These are phyloP conservation scores for Gymnopilus junonius DNA, from an alignment of 768 basidiomycete species.

Conservation along the genomic window DNA sequence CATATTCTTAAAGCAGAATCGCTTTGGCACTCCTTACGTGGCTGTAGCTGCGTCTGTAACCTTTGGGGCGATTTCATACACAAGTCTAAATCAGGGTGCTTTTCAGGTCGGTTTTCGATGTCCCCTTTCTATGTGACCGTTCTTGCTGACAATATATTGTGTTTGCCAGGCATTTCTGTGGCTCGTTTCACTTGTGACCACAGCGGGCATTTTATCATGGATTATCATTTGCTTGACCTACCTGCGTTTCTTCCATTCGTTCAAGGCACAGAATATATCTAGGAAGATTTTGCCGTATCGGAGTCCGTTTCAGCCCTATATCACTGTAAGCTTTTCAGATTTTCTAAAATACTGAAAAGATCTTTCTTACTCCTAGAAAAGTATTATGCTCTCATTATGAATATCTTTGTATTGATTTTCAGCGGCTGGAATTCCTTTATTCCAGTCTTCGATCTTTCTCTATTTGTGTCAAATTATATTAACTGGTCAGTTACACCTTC, in stretches of 20 bases:
- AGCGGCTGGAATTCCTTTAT: slow-evolving; percentile 35
- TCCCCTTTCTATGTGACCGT: background rate
- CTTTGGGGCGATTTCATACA: slow-evolving; percentile 31
- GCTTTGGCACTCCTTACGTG: slow-evolving; percentile 34
- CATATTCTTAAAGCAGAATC: slow-evolving; percentile 34
- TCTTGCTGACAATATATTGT: background rate
- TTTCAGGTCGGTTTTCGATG: slow-evolving; percentile 21
- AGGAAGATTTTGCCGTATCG: slow-evolving; percentile 37
- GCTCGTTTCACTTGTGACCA: slow-evolving; percentile 34
- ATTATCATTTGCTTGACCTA: slow-evolving; percentile 33
- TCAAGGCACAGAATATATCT: slow-evolving; percentile 34
- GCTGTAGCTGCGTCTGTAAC: slow-evolving; percentile 28
- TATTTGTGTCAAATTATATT: slow-evolving; percentile 34
- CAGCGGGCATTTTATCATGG: slow-evolving; percentile 36
- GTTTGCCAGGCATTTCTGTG: slow-evolving; percentile 29
- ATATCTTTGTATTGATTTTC: slow-evolving; percentile 29
- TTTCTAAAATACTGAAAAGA: background rate
- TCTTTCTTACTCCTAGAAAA: slow-evolving; percentile 4
- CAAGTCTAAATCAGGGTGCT: slow-evolving; percentile 31
- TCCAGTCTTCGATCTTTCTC: slow-evolving; percentile 24
- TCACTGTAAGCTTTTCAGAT: slow-evolving; percentile 31
- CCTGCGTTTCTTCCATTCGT: slow-evolving; percentile 33
- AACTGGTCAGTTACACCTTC: slow-evolving; percentile 28
- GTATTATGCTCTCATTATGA: slow-evolving; percentile 34
- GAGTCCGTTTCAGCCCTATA: slow-evolving; percentile 52